phyloP scores from a whole-genome alignment of 345 rosid genomes.

The Salix viminalis region DNA sequence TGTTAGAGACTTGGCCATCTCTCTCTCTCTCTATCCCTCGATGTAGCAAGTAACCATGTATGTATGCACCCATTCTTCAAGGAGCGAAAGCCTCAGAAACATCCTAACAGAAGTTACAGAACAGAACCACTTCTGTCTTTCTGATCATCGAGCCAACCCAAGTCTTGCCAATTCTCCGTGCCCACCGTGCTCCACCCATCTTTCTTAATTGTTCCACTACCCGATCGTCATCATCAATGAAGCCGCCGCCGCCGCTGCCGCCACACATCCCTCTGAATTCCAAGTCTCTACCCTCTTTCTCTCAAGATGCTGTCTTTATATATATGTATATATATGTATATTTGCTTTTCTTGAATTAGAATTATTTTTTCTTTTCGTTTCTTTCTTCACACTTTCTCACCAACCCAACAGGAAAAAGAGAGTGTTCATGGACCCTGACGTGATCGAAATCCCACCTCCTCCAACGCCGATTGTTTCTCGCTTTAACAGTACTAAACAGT shows the following conservation, averaged over 20 bases:
- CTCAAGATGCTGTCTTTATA: not conserved
- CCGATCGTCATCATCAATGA: not conserved
- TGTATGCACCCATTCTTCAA: not conserved
- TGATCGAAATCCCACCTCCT: slow-evolving; percentile 53
- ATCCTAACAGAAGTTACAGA: not conserved
- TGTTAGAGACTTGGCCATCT: no score
- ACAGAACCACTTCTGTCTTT: not conserved
- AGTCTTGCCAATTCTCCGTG: not conserved
- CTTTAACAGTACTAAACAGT: slow-evolving; percentile 18
- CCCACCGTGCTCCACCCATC: not conserved
- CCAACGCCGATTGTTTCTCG: slow-evolving; percentile 32
- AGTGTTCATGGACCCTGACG: slow-evolving; percentile 54
- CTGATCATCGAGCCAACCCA: not conserved
- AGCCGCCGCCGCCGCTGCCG: slow-evolving; percentile 10
- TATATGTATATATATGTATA: no score
- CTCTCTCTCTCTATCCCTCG: no score
- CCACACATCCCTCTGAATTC: slow-evolving; percentile 13
- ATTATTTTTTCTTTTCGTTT: not conserved
- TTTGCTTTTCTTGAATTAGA: not conserved
- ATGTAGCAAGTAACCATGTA: no score
- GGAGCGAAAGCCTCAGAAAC: not conserved
- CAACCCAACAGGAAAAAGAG: slow-evolving; percentile 34
- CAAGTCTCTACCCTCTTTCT: slow-evolving; percentile 10
- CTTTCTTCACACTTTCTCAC: slow-evolving; percentile 13
- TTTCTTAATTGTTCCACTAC: not conserved